phyloP scores from a whole-genome alignment of 1,284 basidiomycete genomes.

The Butyriboletus appendiculatus region DNA sequence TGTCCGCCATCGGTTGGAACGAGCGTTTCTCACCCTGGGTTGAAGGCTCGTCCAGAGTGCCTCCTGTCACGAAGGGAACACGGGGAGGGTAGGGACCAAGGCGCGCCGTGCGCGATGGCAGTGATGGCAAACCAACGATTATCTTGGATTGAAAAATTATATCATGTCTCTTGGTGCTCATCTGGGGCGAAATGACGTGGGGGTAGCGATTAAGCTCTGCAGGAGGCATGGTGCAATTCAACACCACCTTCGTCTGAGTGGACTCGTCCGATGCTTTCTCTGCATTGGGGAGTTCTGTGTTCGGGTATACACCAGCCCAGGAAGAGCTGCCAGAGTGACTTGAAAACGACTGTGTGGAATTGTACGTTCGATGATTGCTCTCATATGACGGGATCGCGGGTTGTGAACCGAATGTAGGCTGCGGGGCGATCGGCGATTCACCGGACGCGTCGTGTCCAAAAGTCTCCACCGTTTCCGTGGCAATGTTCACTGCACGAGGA shows the following conservation, averaged over 20 bases:
- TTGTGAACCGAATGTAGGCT: not conserved
- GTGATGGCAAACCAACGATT: not conserved
- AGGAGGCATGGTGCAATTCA: conserved; percentile 1
- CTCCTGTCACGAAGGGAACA: conserved; percentile 5
- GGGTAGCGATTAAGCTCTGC: conserved; percentile 6
- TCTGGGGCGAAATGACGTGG: not conserved
- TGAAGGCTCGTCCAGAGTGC: not conserved
- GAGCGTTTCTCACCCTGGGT: not conserved
- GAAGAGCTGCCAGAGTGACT: conserved; percentile 9
- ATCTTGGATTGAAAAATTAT: not conserved
- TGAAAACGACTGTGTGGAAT: not conserved
- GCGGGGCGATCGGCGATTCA: conserved; percentile 23
- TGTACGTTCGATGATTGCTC: not conserved
- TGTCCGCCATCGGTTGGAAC: not conserved
- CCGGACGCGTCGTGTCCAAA: conserved; percentile 25
- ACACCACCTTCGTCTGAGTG: not conserved
- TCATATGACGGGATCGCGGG: not conserved
- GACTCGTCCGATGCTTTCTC: conserved; percentile 8
- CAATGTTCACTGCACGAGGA: conserved; percentile 5
- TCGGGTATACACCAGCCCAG: conserved; percentile 21
- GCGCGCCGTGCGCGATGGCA: conserved; percentile 3
- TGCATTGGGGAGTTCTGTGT: conserved; percentile 8
- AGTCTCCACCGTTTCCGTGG: conserved; percentile 22
- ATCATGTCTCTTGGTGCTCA: not conserved
- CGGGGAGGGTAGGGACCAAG: conserved; percentile 34